Base-by-base conservation (phyloP, 306 rosid genomes). In the Malus orientalis region DNA sequence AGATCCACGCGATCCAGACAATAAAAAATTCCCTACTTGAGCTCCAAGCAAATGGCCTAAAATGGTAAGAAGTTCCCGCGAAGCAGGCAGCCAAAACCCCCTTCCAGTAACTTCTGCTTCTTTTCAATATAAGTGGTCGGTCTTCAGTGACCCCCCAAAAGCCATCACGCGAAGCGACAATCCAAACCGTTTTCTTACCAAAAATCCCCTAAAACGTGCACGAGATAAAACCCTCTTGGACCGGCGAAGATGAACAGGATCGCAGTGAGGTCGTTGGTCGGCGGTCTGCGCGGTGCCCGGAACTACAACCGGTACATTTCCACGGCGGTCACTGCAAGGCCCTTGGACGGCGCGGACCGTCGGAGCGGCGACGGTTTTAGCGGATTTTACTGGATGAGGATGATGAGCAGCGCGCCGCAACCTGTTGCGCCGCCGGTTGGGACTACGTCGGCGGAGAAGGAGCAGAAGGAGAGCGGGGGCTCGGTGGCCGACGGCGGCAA, bases 231-330 rank as follows among this genome's bases (percentile, higher is more conserved):
- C n/a, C n/a, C n/a, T n/a, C 33, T 32, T 5, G 15, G 20, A 61
- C 8, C 47, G 19, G 10, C 20, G 59, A 74, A 67, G 71, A 92
- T 90, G 96, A 89, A 78, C 75, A 79, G 73, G 62, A 53, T 77
- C 57, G 83, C 83, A 63, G 81, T 81, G 65, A 76, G 86, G 83
- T 84, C 73, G 12, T 67, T 72, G 74, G 74, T 80, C 30, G 84
- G 85, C 60, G 84, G 84, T 68, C 40, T 89, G 65, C 67, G 75
- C 77, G 14, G 76, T 42, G 81, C 85, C 76, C 79, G 84, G 22
- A 76, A 73, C 45, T 66, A 67, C 54, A 74, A 68, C 83, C 74
- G 84, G 5, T 44, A 18, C 42, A 65, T 78, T 59, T 78, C 85
- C 74, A 69, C 79, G 59, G 80, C 77, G 11, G 79, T 59, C 9